Base-by-base conservation (phyloP, 2,329 filamentous ascomycete species). In the Sporothrix brasiliensis region DNA sequence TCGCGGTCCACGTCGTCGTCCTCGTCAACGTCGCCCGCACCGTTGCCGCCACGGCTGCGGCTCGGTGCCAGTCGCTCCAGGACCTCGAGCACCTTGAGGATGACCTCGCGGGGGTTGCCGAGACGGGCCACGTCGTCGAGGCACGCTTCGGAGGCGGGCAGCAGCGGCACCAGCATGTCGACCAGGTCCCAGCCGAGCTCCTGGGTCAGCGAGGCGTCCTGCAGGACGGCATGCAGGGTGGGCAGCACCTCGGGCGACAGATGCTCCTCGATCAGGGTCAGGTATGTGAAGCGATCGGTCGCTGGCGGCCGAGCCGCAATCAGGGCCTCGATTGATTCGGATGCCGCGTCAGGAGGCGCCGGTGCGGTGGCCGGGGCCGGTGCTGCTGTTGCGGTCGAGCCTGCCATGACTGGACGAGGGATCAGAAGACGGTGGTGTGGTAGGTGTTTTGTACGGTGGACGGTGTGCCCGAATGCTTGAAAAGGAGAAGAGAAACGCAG, bases 151-250 rank as follows among this genome's bases (percentile, higher is more conserved):
- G 89, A 90, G 14, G 85, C 88, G 1, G 91, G 84, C 5, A 93
- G 80, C 6, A 92, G 81, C 49, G 87, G 84, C 30, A 93, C 83
- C 4, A 95, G 85, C 76, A 92, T 87, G 77, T 91, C 89, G 27
- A 95, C 89, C 67, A 94, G 81, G 78, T 95, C 92, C 92, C 92
- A 95, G 66, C 92, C 92, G 75, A 94, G 93, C 70, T 92, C 90
- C 72, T 86, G 87, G 2, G 91, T 92, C 70, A 94, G 77, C 84
- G 89, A 70, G 87, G 93, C 77, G 86, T 93, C 76, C 71, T 80
- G 76, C 58, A 80, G 74, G 56, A 80, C 87, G 27, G 89, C 84
- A 74, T 92, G 86, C 60, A 94, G 83, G 3, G 86, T 81, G 1
- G 91, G 89, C 56, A 94, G 82, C 72, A 90, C 84, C 71, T 89